Evolutionary conservation across 2,329 filamentous ascomycete genomes (phyloP), one percentile per base, ranked within the genome.

Genomic region (Lasiodiplodia hormozganensis): DNA sequence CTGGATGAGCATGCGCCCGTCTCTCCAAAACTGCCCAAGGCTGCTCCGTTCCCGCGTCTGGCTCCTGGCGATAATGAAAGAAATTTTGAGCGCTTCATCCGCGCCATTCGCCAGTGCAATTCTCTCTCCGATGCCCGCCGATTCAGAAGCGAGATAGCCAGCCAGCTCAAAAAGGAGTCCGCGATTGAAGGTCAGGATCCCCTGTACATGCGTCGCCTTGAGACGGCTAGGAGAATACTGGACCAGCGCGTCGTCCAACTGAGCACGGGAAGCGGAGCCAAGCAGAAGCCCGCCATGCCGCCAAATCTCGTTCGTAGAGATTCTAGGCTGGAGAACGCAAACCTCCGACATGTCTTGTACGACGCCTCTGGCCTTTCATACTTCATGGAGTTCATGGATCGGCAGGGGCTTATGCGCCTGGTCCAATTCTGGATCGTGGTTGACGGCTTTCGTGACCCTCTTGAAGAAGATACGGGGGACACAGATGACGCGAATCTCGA

Each of bases 331-430:
- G 90, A 94, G 71, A 91, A 92, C 73, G 90, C 91, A 8, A 90
- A 92, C 0, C 84, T 98, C 2, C 88, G 90, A 14, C 94, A 98
- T 72, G 85, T 99, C n/a, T 85, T 99, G 69, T 91, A 94, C 72
- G 94, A 96, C 78, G 88, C 96, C 2, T 92, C 95, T 1, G 95
- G 93, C 0, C 85, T 99, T 10, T 98, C 96, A 2, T 99, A 97
- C 77, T 98, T 99, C 82, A 99, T 99, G 96, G 96, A 99, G 77
- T 98, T 94, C 76, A 99, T 99, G 96, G 96, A 99, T 77, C 90
- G 96, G 52, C 92, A 94, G 76, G 86, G 87, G 18, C 85, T 95
- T 31, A 95, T 98, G 90, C 87, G 92, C 16, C 83, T 97, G 57
- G 94, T 99, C 6, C 96, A 99, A 75, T 99, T 98, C 79, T 99